Conservation (phyloP, 345 rosid genomes). For the Rhodomyrtus tomentosa region DNA sequence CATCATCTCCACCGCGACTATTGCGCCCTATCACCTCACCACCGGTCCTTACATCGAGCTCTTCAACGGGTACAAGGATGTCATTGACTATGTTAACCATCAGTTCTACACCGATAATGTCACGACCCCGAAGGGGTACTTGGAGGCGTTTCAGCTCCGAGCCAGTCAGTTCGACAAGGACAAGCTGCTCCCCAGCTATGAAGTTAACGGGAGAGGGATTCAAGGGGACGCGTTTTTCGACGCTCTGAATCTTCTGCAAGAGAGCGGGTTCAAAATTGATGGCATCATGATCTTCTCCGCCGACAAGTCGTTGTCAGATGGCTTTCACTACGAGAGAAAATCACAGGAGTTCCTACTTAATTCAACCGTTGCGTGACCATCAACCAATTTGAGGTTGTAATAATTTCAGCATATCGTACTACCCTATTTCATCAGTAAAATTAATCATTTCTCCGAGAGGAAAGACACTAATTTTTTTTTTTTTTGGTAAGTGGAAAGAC, state of each 20-base stretch:
- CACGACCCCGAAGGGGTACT: slow-evolving; percentile 11
- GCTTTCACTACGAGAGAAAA: slow-evolving; percentile 33
- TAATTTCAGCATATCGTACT: neutral
- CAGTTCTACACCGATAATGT: slow-evolving; percentile 48
- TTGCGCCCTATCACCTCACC: slow-evolving; percentile 29
- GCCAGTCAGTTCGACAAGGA: slow-evolving; percentile 16
- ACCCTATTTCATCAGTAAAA: neutral
- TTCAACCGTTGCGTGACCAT: slow-evolving; percentile 4
- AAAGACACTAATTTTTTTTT: neutral
- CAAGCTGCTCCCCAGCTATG: slow-evolving; percentile 48
- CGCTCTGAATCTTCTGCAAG: slow-evolving; percentile 24
- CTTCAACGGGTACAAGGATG: slow-evolving; percentile 7
- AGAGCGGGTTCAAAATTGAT: slow-evolving; percentile 26
- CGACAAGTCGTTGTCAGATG: slow-evolving; percentile 20
- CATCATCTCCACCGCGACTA: slow-evolving; percentile 23
- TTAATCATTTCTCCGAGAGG: neutral
- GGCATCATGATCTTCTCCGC: slow-evolving; percentile 58
- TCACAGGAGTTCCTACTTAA: slow-evolving; percentile 45
- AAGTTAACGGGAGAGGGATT: slow-evolving; percentile 48
- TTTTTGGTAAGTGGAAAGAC: too few species aligned
- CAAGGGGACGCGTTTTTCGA: slow-evolving; percentile 47
- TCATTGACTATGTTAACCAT: slow-evolving; percentile 40
- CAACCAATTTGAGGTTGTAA: neutral
- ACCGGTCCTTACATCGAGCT: slow-evolving; percentile 18
- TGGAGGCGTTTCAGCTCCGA: slow-evolving; percentile 20